A percentile compares a stretch with the other conserved stretches of the same genome.
Conservation (phyloP, 1,139 yeast genomes). For the Protomyces arabidopsidicola region DNA sequence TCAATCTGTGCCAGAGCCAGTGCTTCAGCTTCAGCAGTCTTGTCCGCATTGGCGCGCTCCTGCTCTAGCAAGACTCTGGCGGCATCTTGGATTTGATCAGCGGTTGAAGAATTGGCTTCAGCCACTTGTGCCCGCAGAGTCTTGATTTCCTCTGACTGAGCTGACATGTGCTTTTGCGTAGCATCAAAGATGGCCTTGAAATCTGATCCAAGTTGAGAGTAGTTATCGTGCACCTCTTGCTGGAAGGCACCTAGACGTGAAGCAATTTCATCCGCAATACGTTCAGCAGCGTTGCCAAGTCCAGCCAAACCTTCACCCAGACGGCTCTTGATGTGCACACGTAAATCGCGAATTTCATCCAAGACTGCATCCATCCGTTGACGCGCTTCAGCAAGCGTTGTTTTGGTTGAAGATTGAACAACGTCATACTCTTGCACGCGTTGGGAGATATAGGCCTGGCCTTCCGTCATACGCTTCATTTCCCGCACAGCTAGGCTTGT, state of each 20-base stretch:
- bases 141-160: constrained; percentile 33
- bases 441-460: constrained; percentile 31
- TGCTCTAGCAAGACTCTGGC: not conserved
- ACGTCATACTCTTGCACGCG: constrained; percentile 29
- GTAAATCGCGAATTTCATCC: constrained; percentile 33
- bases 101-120: constrained; percentile 25
- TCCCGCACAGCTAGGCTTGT: constrained; percentile 31
- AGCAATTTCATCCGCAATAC: constrained; percentile 33
- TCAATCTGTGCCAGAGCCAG: constrained; percentile 3
- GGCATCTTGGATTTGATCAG: constrained; percentile 13
- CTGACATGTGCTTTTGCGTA: constrained; percentile 32
- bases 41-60: constrained; percentile 15
- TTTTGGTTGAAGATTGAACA: constrained; percentile 26
- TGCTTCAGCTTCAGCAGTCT: constrained; percentile 15
- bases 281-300: constrained; percentile 31
- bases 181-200: constrained; percentile 34
- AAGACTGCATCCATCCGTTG: constrained; percentile 32
- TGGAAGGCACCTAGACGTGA: constrained; percentile 33
- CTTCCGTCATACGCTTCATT: constrained; percentile 30
- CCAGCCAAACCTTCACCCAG: constrained; percentile 33
- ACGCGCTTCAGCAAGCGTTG: constrained; percentile 30
- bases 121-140: constrained; percentile 31
- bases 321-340: constrained; percentile 33
- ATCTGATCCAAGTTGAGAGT: constrained; percentile 35
- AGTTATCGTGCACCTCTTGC: constrained; percentile 33